phyloP scores from a whole-genome alignment of 1,139 yeast genomes.

The Pichia sp. region DNA sequence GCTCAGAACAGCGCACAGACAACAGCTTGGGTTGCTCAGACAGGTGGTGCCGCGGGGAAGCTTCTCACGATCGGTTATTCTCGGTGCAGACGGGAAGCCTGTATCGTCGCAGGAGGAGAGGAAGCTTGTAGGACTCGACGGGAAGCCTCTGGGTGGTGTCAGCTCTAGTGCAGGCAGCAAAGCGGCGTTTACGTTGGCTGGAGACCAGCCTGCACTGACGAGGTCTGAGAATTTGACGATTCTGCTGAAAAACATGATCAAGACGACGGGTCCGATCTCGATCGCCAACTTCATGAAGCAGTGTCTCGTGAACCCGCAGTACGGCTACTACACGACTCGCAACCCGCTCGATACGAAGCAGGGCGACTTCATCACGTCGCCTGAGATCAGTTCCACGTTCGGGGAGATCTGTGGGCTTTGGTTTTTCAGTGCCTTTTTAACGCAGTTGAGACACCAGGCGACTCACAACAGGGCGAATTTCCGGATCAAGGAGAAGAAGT shows the following conservation, averaged over 20 bases:
- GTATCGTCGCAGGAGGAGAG: not conserved
- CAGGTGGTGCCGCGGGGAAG: not conserved
- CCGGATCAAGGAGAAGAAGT: constrained; percentile 25
- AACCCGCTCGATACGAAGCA: constrained; percentile 59
- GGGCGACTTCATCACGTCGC: constrained; percentile 84
- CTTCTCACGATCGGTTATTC: constrained; percentile 8
- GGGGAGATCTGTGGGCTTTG: constrained; percentile 85
- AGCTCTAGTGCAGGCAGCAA: not conserved
- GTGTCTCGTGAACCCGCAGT: constrained; percentile 73
- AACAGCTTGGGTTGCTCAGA: not conserved
- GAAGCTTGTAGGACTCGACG: constrained; percentile 14
- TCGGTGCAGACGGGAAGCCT: constrained; percentile 15
- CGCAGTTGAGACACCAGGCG: constrained; percentile 38
- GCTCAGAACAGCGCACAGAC: constrained; percentile 1
- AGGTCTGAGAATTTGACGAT: constrained; percentile 19
- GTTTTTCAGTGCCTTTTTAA: constrained; percentile 58
- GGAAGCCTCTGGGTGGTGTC: no score
- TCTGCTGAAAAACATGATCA: constrained; percentile 51
- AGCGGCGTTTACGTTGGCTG: constrained; percentile 2
- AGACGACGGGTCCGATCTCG: constrained; percentile 73
- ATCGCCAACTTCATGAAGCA: constrained; percentile 76
- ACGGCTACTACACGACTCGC: constrained; percentile 75
- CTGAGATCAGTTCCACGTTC: constrained; percentile 83
- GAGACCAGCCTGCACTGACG: constrained; percentile 4
- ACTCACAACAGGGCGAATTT: constrained; percentile 39